Conservation (phyloP, 805 yeast genomes). For the Kazachstania viticola region DNA sequence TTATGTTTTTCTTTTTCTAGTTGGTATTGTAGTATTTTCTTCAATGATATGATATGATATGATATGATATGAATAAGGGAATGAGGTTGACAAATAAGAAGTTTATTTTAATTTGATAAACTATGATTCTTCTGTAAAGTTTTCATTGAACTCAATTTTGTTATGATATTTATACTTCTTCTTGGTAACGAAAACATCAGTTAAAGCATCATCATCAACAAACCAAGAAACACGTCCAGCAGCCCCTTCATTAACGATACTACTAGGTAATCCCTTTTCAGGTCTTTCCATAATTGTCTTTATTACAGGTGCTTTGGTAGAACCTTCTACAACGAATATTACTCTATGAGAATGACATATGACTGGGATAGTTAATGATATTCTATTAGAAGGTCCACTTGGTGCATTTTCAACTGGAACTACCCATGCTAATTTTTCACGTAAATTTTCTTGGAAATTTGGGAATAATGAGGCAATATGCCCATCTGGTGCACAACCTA, state of each 20-base stretch:
- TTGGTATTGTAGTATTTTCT: no score
- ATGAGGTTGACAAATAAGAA: no score
- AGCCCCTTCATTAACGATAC: constrained; percentile 90
- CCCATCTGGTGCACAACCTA: constrained; percentile 99
- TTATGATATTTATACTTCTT: constrained; percentile 20
- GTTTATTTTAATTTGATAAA: no score
- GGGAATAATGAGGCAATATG: constrained; percentile 97
- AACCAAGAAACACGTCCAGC: constrained; percentile 96
- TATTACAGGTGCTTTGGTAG: constrained; percentile 86
- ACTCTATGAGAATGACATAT: constrained; percentile 88
- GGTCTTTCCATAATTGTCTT: constrained; percentile 92
- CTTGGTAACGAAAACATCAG: constrained; percentile 47
- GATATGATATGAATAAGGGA: no score
- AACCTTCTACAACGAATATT: constrained; percentile 92
- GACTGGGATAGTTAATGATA: constrained; percentile 87
- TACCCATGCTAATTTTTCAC: constrained; percentile 92
- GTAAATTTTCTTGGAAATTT: constrained; percentile 64
- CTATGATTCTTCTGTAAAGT: no score
- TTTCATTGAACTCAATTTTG: constrained; percentile 5
- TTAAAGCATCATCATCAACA: constrained; percentile 86
- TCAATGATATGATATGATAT: no score
- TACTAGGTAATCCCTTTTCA: constrained; percentile 89
- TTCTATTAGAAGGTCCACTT: constrained; percentile 72
- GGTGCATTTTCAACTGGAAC: constrained; percentile 90
- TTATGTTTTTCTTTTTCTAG: no score